These are phyloP conservation scores for Yamadazyma laniorum DNA, from an alignment of 805 yeast species.

Conservation along the genomic window DNA sequence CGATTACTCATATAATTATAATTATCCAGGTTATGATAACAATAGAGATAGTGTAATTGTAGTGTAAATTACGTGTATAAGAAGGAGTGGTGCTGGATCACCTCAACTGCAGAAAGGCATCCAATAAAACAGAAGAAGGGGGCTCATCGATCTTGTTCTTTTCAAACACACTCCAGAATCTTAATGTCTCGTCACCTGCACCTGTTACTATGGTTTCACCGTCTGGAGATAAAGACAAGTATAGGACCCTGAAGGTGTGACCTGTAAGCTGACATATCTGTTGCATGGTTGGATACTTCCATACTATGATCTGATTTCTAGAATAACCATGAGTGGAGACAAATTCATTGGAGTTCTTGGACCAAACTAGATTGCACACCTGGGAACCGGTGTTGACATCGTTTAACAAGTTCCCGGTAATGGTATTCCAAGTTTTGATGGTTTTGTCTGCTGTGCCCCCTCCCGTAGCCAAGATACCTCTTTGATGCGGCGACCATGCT, in stretches of 20 bases:
- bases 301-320: constrained; percentile 82
- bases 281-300: constrained; percentile 93
- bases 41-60: too few relatives aligned
- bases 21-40: too few relatives aligned
- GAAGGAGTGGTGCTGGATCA: too few relatives aligned
- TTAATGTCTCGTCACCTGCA: constrained; percentile 94
- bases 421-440: constrained; percentile 89
- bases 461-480: constrained; percentile 91
- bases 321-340: constrained; percentile 96
- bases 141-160: constrained; percentile 59
- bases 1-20: too few relatives aligned
- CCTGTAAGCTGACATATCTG: constrained; percentile 93
- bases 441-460: constrained; percentile 95
- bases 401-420: constrained; percentile 67
- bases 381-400: constrained; percentile 96
- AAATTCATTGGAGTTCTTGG: constrained; percentile 84
- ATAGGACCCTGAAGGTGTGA: constrained; percentile 88
- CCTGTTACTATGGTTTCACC: constrained; percentile 97
- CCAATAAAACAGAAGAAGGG: constrained; percentile 63
- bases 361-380: constrained; percentile 93
- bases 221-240: constrained; percentile 88
- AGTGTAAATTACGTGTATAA: too few relatives aligned
- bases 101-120: constrained; percentile 73
- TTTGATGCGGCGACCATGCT: constrained; percentile 96
- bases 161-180: constrained; percentile 95